Percentiles rank a stretch among this genome's conserved stretches.
These are phyloP conservation scores for Kazachstania psychrophila DNA, from an alignment of 805 yeast species.

Conservation along the genomic window DNA sequence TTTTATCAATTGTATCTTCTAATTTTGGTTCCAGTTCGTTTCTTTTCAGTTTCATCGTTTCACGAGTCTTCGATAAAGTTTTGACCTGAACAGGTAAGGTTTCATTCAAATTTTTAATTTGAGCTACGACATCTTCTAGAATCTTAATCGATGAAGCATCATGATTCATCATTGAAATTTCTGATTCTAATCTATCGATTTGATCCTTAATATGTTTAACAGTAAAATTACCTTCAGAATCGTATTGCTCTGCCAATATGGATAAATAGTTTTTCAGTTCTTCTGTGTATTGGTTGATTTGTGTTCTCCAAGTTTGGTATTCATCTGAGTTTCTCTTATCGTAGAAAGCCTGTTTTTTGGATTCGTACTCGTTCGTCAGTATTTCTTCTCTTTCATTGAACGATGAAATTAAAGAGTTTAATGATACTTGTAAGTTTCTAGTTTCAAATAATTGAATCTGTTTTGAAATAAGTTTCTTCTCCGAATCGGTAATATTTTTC, in stretches of 20 bases:
- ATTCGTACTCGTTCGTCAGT: conserved; percentile 21
- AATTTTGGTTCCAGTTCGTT: conserved; percentile 56
- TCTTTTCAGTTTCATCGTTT: conserved; percentile 33
- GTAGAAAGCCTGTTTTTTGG: conserved; percentile 24
- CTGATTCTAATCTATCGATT: conserved; percentile 41
- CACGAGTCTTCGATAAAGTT: conserved; percentile 24
- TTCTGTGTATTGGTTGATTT: conserved; percentile 31
- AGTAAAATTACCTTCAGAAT: conserved; percentile 31
- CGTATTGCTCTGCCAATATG: conserved; percentile 34
- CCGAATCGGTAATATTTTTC: conserved; percentile 18
- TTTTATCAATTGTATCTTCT: conserved; percentile 39
- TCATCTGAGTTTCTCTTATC: conserved; percentile 21
- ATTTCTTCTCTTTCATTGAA: conserved; percentile 26
- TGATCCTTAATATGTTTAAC: conserved; percentile 32
- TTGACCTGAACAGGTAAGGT: conserved; percentile 17
- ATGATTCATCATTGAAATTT: conserved; percentile 30
- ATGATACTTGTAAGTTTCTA: conserved; percentile 30
- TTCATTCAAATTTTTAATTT: conserved; percentile 15
- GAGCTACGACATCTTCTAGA: conserved; percentile 24
- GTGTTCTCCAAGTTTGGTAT: conserved; percentile 19
- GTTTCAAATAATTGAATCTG: conserved; percentile 32
- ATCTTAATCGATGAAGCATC: conserved; percentile 33
- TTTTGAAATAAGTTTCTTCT: conserved; percentile 20
- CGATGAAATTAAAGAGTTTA: conserved; percentile 24
- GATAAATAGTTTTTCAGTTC: conserved; percentile 35